These are phyloP conservation scores for Plasmodium adleri DNA, from an alignment of 169 alveolate genomes.

Conservation along the genomic window DNA sequence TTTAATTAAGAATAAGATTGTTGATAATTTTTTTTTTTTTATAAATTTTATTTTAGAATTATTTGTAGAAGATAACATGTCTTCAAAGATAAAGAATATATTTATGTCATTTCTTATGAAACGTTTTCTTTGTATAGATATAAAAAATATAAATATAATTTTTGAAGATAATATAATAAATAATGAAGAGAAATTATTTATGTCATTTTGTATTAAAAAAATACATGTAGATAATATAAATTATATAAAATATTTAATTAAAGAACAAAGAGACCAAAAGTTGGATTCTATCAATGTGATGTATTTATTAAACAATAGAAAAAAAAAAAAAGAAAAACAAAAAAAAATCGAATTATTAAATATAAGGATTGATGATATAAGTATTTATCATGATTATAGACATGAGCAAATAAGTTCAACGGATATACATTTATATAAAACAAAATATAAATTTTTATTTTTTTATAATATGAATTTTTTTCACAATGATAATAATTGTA, in stretches of 20 bases:
- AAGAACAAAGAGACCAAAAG: not conserved
- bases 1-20: not conserved
- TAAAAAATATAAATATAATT: conserved; percentile 29
- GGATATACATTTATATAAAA: conserved; percentile 7
- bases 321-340: not conserved
- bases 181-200: conserved; percentile 5
- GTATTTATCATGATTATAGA: conserved; percentile 31
- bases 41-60: not conserved
- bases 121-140: conserved; percentile 11
- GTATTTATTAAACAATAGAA: not conserved
- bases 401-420: conserved; percentile 18
- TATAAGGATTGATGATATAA: not conserved
- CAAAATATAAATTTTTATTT: conserved; percentile 40
- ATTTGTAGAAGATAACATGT: not conserved
- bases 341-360: not conserved
- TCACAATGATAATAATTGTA: conserved; percentile 31
- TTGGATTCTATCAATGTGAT: not conserved
- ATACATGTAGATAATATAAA: conserved; percentile 19
- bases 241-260: conserved; percentile 10
- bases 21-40: not conserved
- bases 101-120: not conserved
- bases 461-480: conserved; percentile 44
- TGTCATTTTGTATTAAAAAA: conserved; percentile 14
- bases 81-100: conserved; percentile 4
- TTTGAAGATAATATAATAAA: conserved; percentile 30